Conservation (phyloP, 805 yeast genomes). For the Ogataea methanolica region DNA sequence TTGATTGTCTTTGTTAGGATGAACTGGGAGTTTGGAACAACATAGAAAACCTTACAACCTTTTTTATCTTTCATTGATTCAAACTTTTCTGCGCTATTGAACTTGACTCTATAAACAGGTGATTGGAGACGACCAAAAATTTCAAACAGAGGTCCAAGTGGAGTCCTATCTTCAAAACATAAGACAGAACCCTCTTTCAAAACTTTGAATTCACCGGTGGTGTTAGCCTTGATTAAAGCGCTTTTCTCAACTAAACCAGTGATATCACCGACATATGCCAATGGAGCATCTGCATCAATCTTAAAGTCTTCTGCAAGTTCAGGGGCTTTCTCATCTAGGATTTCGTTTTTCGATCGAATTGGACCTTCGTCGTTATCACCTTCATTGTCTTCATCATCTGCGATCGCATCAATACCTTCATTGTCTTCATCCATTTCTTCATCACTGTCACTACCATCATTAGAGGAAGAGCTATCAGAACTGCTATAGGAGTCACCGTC, state of each 20-base stretch:
- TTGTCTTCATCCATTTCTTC: conserved; percentile 17
- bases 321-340: conserved; percentile 62
- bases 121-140: conserved; percentile 82
- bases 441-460: conserved; percentile 7
- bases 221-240: conserved; percentile 62
- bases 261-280: conserved; percentile 69
- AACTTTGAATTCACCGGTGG: conserved; percentile 81
- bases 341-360: conserved; percentile 74
- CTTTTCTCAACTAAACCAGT: conserved; percentile 67
- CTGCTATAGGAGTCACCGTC: conserved; percentile 18
- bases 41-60: conserved; percentile 64
- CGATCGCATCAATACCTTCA: conserved; percentile 18
- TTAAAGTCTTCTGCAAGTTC: conserved; percentile 61
- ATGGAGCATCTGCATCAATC: conserved; percentile 55
- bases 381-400: conserved; percentile 28
- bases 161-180: conserved; percentile 65
- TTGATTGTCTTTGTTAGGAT: conserved; percentile 70
- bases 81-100: conserved; percentile 47
- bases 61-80: conserved; percentile 41
- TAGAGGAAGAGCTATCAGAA: conserved; percentile 11
- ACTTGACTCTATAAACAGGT: conserved; percentile 77
- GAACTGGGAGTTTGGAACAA: conserved; percentile 77
- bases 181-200: conserved; percentile 76
- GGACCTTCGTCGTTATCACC: conserved; percentile 52
- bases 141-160: conserved; percentile 78